Evolutionary conservation across 2,329 filamentous ascomycete genomes (phyloP).

Genomic region (Lasiodiplodia sp.): DNA sequence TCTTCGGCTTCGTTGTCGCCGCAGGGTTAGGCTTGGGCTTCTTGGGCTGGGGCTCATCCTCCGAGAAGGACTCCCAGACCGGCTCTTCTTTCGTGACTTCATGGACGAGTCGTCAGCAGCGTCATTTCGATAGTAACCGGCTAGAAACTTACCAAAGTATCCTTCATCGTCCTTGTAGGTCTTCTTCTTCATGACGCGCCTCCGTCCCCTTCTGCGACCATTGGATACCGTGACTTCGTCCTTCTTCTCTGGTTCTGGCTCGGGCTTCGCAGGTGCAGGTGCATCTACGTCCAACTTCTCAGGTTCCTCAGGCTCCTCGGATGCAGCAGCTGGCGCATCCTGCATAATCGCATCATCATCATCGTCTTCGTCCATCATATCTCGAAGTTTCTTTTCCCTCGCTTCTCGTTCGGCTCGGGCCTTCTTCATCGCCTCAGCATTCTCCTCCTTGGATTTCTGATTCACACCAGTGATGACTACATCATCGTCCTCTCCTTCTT

Average conservation of each 20-base stretch:
- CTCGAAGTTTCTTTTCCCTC: conserved; percentile 54
- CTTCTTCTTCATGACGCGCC: conserved; percentile 87
- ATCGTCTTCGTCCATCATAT: conserved; percentile 75
- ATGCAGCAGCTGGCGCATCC: conserved; percentile 56
- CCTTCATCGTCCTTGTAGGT: conserved; percentile 87
- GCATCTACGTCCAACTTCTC: conserved; percentile 33
- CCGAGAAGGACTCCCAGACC: conserved; percentile 91
- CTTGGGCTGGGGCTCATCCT: conserved; percentile 75
- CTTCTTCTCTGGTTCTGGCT: conserved; percentile 36
- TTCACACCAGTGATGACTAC: conserved; percentile 37
- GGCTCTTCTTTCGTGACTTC: conserved; percentile 81
- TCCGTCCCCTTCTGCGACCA: conserved; percentile 76
- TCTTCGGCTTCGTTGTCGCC: conserved; percentile 60
- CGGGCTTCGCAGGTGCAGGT: conserved; percentile 21
- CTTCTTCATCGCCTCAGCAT: conserved; percentile 41
- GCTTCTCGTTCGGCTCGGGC: conserved; percentile 66
- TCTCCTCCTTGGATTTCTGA: conserved; percentile 33
- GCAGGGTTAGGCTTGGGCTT: conserved; percentile 58
- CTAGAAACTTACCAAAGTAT: conserved; percentile 63
- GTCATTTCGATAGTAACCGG: conserved; percentile 61
- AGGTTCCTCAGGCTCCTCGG: conserved; percentile 38
- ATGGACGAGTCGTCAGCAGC: conserved; percentile 46
- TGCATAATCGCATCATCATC: conserved; percentile 63
- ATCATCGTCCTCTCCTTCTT: conserved; percentile 46
- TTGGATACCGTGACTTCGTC: conserved; percentile 60